Base-by-base conservation (phyloP, 2,329 filamentous ascomycete genomes). In the Incumbomyces delicatus region DNA sequence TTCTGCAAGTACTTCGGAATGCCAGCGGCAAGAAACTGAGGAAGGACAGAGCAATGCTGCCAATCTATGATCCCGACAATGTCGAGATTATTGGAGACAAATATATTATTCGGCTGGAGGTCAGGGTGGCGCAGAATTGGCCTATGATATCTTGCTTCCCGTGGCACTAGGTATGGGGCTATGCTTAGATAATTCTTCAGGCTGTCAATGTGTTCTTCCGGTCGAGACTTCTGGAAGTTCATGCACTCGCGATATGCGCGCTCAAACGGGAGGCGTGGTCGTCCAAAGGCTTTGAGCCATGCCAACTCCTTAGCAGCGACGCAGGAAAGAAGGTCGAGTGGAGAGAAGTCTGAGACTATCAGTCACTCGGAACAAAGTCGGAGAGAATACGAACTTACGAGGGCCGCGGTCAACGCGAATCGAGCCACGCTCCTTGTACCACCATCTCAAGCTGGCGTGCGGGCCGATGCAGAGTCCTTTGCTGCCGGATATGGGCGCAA, bases 1-100 rank as follows among this genome's bases (percentile, higher is more conserved):
- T 70, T 69, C 50, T 68, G 60, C 49, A 71, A 64, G 22, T 52
- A 52, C 6, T 57, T 55, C 18, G 67, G 67, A 39, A 72, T 66
- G 2, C 63, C 63, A 31, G 62, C 58, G 11, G 58, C 55, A 5
- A 67, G 56, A 41, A 66, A 63, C 8, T 62, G 60, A 3, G 65
- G 67, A n/a, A 67, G 60, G 20, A 61, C 53, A 2, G 58, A 37
- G 33, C 55, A 56, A 51, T 69, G 59, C 52, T 70, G 65, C 66
- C 65, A 70, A 49, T 71, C 66, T 31, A 70, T 66, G 1, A 70
- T 49, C 27, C 63, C 50, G 22, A 55, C 56, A 17, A 70, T 62
- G 6, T 61, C 58, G 40, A 58, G 54, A 27, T 60, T 47, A 5
- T 61, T 44, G 17, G 51, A 54, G 1, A 62, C 51, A 22, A 63